phyloP scores from a whole-genome alignment of 75 land plant species.

The Cunninghamia lanceolata region DNA sequence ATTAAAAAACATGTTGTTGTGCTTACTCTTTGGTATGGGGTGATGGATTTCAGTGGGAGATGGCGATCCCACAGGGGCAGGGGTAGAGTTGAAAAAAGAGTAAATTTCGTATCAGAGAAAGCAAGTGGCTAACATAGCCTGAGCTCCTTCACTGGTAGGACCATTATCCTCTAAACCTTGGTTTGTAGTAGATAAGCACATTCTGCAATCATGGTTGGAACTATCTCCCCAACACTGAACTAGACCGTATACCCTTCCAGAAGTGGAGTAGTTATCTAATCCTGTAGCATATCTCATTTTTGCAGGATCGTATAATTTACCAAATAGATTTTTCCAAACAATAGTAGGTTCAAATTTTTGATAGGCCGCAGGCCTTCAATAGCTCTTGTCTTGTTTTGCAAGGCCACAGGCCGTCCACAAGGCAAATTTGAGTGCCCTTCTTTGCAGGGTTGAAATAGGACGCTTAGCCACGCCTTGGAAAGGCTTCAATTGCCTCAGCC shows the following conservation, averaged over 20 bases:
- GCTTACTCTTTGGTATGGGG: no score
- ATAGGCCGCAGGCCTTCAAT: no score
- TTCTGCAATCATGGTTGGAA: neutral
- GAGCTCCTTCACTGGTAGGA: neutral
- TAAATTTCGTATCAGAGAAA: neutral
- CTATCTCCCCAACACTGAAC: neutral
- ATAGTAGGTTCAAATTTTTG: no score
- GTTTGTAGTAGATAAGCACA: neutral
- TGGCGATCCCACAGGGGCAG: neutral
- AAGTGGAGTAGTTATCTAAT: neutral
- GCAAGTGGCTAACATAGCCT: neutral
- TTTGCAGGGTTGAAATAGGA: no score
- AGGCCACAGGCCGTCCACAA: no score
- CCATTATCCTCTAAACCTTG: neutral
- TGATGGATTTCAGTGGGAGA: no score
- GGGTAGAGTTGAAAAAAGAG: neutral
- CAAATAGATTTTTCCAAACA: neutral
- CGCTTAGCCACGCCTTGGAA: no score
- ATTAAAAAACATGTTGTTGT: no score
- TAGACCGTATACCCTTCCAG: neutral
- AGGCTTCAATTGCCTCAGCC: no score
- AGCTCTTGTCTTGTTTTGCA: no score
- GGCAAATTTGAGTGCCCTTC: no score
- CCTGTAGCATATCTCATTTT: neutral
- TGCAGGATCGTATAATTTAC: neutral